phyloP scores from a whole-genome alignment of 371 early-diverging fungal genomes.

The Mucor mucedo region DNA sequence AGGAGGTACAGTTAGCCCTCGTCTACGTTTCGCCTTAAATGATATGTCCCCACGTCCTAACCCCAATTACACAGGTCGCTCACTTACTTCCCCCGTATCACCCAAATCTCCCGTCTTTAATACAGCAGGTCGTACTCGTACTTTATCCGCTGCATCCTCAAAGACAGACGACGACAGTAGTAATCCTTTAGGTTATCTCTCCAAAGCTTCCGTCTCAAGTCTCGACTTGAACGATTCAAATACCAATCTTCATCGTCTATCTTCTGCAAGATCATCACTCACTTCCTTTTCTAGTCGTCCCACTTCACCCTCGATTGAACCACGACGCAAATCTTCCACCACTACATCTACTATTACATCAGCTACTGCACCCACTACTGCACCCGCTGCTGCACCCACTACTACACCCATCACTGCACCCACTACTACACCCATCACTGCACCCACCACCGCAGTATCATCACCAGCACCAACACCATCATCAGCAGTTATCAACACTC shows the following conservation, averaged over 20 bases:
- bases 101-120: constrained; percentile 22
- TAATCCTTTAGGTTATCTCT: constrained; percentile 7
- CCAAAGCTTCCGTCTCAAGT: constrained; percentile 15
- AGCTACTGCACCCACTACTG: neutral
- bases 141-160: constrained; percentile 8
- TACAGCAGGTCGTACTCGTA: constrained; percentile 7
- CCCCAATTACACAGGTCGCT: constrained; percentile 18
- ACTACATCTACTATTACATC: neutral
- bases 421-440: neutral
- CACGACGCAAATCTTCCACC: neutral
- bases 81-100: constrained; percentile 4
- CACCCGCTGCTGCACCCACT: neutral
- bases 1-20: constrained; percentile 30
- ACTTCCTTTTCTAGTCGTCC: too few species aligned
- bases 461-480: too few species aligned
- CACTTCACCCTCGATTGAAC: too few species aligned
- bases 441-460: too few species aligned
- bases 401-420: neutral
- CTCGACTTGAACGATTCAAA: constrained; percentile 11
- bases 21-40: neutral
- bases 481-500: neutral
- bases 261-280: neutral
- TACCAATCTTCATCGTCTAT: neutral
- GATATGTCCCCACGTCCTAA: constrained; percentile 32
- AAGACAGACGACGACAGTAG: neutral